Percentiles rank a stretch among this genome's conserved stretches.
Conservation (phyloP, 2,329 filamentous ascomycete genomes). For the Bertia moriformis region DNA sequence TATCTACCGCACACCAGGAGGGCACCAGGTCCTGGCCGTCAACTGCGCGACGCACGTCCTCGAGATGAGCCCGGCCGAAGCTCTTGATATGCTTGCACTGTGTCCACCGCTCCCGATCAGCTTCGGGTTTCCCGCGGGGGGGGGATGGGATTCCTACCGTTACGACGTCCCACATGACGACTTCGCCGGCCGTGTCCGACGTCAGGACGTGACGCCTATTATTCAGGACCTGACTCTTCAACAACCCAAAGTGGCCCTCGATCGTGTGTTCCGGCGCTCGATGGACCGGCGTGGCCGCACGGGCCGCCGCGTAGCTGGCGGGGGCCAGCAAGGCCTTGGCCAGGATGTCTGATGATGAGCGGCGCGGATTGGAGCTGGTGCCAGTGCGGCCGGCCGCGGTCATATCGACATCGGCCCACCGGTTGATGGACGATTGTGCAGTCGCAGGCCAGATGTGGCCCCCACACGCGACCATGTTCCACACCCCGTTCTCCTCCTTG, state of each 20-base stretch:
- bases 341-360: too few relatives aligned
- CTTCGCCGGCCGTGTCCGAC: background rate
- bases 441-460: constrained; percentile 58
- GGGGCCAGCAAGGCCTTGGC: background rate
- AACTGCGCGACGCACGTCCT: background rate
- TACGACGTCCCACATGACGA: background rate
- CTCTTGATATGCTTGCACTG: background rate
- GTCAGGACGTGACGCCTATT: background rate
- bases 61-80: background rate
- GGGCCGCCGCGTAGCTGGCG: background rate
- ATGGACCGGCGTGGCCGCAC: background rate
- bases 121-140: too few relatives aligned
- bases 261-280: background rate
- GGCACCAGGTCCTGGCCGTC: background rate
- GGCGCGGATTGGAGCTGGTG: too few relatives aligned
- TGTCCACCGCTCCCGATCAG: background rate
- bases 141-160: background rate
- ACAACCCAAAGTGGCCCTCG: background rate
- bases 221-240: background rate
- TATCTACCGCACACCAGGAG: background rate
- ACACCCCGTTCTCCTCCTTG: constrained; percentile 77
- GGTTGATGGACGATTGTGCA: constrained; percentile 59
- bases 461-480: constrained; percentile 39
- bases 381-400: background rate
- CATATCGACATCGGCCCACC: constrained; percentile 31